These are phyloP conservation scores for Euphrasia confusa DNA, from an alignment of 257 asterid genomes.

Conservation along the genomic window DNA sequence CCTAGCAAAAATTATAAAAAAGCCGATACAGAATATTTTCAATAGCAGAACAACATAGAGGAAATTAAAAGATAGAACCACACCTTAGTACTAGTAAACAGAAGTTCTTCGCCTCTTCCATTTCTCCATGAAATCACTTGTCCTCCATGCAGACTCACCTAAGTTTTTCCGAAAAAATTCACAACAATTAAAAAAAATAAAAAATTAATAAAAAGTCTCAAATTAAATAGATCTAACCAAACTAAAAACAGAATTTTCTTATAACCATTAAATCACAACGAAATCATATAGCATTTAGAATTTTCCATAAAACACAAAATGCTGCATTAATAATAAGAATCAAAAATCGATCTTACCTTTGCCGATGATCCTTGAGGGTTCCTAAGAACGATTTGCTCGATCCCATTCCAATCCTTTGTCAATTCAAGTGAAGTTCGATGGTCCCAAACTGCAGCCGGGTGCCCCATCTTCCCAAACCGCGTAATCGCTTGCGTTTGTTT, in stretches of 20 bases:
- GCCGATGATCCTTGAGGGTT: conserved; percentile 82
- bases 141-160: conserved; percentile 93
- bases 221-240: conserved; percentile 19
- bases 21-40: conserved; percentile 5
- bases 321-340: conserved; percentile 17
- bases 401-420: conserved; percentile 84
- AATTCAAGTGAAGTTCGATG: conserved; percentile 55
- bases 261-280: conserved; percentile 13
- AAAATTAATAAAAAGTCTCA: conserved; percentile 4
- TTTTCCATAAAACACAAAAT: not conserved
- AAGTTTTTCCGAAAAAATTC: conserved; percentile 20
- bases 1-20: conserved; percentile 35
- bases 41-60: not conserved
- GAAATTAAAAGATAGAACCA: conserved; percentile 17
- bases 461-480: conserved; percentile 60
- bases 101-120: conserved; percentile 83
- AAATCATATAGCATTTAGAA: conserved; percentile 8
- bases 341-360: conserved; percentile 45
- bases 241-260: not conserved
- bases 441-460: conserved; percentile 76
- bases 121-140: conserved; percentile 92
- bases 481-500: not conserved
- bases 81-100: conserved; percentile 92
- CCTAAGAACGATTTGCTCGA: conserved; percentile 76
- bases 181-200: conserved; percentile 8